These are phyloP conservation scores for Multifurca ochricompacta DNA, from an alignment of 768 basidiomycete species.

Conservation along the genomic window DNA sequence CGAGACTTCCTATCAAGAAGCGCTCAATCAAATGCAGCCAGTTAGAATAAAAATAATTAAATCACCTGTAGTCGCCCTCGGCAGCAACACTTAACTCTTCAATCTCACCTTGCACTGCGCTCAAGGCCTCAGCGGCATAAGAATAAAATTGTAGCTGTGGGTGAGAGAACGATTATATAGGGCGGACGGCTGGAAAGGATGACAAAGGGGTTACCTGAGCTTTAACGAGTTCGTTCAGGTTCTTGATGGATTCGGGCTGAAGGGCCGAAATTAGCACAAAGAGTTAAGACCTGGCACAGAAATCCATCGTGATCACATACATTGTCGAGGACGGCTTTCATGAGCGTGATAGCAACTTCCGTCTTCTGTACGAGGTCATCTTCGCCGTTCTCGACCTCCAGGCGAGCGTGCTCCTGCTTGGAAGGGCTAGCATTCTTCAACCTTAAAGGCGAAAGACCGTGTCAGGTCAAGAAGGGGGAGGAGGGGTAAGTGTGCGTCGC, in stretches of 20 bases:
- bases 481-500: not conserved
- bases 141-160: slow-evolving; percentile 65
- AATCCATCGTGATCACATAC: slow-evolving; percentile 48
- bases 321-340: slow-evolving; percentile 98
- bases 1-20: slow-evolving; percentile 64
- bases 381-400: slow-evolving; percentile 89
- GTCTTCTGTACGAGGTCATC: slow-evolving; percentile 98
- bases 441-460: slow-evolving; percentile 33
- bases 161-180: not conserved
- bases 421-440: slow-evolving; percentile 69
- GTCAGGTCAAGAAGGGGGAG: not conserved
- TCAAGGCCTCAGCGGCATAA: slow-evolving; percentile 70
- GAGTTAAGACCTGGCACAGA: not conserved
- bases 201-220: slow-evolving; percentile 53
- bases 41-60: not conserved
- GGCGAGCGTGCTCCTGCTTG: slow-evolving; percentile 84
- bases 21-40: not conserved
- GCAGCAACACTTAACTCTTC: slow-evolving; percentile 90
- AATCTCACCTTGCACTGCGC: slow-evolving; percentile 81
- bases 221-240: slow-evolving; percentile 85
- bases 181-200: not conserved
- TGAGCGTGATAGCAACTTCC: slow-evolving; percentile 90
- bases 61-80: slow-evolving; percentile 87
- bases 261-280: slow-evolving; percentile 1
- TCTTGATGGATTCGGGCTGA: slow-evolving; percentile 93